These are phyloP conservation scores for Cadophora sp. DNA, from an alignment of 2,329 filamentous ascomycete species.

Conservation along the genomic window DNA sequence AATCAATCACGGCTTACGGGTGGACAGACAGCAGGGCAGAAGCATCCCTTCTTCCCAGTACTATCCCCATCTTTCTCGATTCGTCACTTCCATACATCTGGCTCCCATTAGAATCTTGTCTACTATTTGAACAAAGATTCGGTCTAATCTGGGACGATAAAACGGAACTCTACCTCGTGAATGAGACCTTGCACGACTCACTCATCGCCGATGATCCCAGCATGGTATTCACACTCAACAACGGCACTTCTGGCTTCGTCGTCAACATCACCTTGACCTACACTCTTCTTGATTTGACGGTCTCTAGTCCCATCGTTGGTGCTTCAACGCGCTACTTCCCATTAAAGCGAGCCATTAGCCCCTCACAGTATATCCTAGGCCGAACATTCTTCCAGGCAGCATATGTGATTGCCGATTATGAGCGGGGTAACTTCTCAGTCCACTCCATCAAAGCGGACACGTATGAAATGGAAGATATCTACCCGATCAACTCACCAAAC, in stretches of 20 bases:
- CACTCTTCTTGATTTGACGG: slow-evolving; percentile 47
- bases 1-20: slow-evolving; percentile 41
- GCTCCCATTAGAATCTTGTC: slow-evolving; percentile 47
- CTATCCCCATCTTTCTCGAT: slow-evolving; percentile 46
- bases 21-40: background rate
- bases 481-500: slow-evolving; percentile 41
- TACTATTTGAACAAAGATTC: slow-evolving; percentile 46
- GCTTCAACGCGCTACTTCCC: slow-evolving; percentile 46
- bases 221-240: slow-evolving; percentile 46
- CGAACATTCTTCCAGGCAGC: slow-evolving; percentile 50
- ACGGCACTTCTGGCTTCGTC: slow-evolving; percentile 36
- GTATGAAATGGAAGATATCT: background rate
- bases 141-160: slow-evolving; percentile 47
- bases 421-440: slow-evolving; percentile 48
- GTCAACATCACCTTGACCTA: slow-evolving; percentile 47
- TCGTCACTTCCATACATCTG: slow-evolving; percentile 49
- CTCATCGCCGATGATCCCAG: slow-evolving; percentile 43
- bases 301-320: slow-evolving; percentile 43
- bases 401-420: slow-evolving; percentile 47
- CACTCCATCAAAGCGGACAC: slow-evolving; percentile 46
- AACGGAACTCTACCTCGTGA: slow-evolving; percentile 46
- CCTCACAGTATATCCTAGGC: slow-evolving; percentile 47
- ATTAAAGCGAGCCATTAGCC: slow-evolving; percentile 44
- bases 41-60: slow-evolving; percentile 31
- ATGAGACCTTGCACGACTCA: slow-evolving; percentile 33